A percentile compares a stretch with the other conserved stretches of the same genome.
Conservation (phyloP, 2,329 filamentous ascomycete species). For the Ceratocystis alfenasii region DNA sequence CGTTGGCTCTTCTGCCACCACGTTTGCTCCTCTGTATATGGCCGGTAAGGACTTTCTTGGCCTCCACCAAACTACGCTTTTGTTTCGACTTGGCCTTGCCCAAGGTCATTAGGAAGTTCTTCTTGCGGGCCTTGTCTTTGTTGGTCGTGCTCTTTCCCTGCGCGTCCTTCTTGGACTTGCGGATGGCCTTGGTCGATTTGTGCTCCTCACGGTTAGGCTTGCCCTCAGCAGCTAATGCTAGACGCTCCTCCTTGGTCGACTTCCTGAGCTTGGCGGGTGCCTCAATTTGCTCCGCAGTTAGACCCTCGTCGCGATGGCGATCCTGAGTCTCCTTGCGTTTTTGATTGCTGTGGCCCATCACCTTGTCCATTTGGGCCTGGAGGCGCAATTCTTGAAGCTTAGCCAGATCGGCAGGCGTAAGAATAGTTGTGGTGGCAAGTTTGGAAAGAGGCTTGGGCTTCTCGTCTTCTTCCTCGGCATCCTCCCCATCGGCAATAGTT, state of each 20-base stretch:
- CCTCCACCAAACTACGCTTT: constrained; percentile 84
- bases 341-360: constrained; percentile 35
- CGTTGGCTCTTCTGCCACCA: constrained; percentile 71
- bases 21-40: constrained; percentile 75
- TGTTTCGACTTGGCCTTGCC: constrained; percentile 93
- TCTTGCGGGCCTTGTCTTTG: constrained; percentile 89
- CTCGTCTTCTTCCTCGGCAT: constrained; percentile 24
- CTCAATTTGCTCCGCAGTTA: constrained; percentile 87
- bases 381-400: constrained; percentile 83
- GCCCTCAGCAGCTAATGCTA: constrained; percentile 71
- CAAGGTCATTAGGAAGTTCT: constrained; percentile 98
- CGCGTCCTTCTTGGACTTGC: constrained; percentile 74
- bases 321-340: constrained; percentile 39
- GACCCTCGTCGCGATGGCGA: constrained; percentile 70
- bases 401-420: constrained; percentile 90
- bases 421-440: constrained; percentile 82
- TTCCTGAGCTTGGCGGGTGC: constrained; percentile 72
- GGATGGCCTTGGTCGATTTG: constrained; percentile 71
- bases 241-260: constrained; percentile 76
- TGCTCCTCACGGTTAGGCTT: constrained; percentile 68
- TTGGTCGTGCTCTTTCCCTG: constrained; percentile 96
- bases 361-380: constrained; percentile 57
- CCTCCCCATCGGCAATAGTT: constrained; percentile 23
- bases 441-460: constrained; percentile 48
- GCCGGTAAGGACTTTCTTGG: constrained; percentile 63